These are phyloP conservation scores for Blumeria hordei DNA, from an alignment of 2,329 filamentous ascomycete species.

Conservation along the genomic window DNA sequence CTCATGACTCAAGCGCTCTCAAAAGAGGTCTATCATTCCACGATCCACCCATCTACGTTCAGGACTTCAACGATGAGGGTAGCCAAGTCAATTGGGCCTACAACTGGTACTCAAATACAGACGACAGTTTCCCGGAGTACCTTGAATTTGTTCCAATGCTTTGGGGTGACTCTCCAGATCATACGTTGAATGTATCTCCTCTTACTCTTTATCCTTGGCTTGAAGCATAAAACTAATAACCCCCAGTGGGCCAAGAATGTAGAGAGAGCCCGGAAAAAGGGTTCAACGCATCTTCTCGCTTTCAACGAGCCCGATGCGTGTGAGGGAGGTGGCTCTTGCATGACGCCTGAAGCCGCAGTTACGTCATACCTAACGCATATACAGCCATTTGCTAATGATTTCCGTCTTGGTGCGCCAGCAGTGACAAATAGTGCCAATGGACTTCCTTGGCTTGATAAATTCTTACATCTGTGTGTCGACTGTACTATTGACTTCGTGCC, in stretches of 20 bases:
- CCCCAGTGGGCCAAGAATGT: constrained; percentile 19
- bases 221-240: neutral
- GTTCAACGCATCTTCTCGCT: constrained; percentile 30
- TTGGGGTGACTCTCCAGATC: constrained; percentile 24
- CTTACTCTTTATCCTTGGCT: neutral
- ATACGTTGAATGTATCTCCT: constrained; percentile 16
- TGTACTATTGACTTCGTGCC: constrained; percentile 21
- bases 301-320: constrained; percentile 19
- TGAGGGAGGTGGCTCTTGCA: constrained; percentile 2
- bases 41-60: constrained; percentile 3
- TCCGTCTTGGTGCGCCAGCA: constrained; percentile 19
- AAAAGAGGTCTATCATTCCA: constrained; percentile 7
- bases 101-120: constrained; percentile 34
- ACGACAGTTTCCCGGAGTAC: constrained; percentile 18
- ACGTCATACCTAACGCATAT: constrained; percentile 18
- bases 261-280: constrained; percentile 13
- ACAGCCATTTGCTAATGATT: constrained; percentile 18
- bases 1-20: neutral
- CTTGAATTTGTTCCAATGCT: constrained; percentile 42
- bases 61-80: constrained; percentile 5
- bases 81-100: constrained; percentile 26
- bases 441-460: constrained; percentile 18
- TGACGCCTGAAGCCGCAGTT: constrained; percentile 21
- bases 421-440: constrained; percentile 19
- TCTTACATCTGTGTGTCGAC: constrained; percentile 17